Evolutionary conservation across 129 eudicot genomes (phyloP).

Genomic region (Artemisia annua): DNA sequence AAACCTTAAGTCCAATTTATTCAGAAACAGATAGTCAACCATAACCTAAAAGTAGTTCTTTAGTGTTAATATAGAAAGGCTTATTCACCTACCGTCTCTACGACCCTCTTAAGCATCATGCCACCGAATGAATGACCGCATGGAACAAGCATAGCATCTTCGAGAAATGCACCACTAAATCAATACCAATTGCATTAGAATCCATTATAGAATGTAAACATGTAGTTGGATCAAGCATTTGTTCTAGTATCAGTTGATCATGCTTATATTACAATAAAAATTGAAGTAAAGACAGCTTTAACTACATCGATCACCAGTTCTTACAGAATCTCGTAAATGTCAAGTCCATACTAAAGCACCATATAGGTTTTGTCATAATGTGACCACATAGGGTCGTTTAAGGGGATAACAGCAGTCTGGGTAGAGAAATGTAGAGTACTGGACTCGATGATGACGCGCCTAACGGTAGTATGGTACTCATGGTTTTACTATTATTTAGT

Average conservation of each 20-base stretch:
- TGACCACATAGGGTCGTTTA: too few species aligned
- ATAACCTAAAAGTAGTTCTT: background rate
- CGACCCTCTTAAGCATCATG: constrained; percentile 76
- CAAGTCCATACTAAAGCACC: too few species aligned
- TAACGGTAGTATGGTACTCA: too few species aligned
- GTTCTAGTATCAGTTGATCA: background rate
- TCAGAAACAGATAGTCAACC: background rate
- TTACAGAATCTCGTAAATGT: background rate
- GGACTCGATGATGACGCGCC: too few species aligned
- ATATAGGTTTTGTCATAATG: too few species aligned
- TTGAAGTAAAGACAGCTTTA: constrained; percentile 1
- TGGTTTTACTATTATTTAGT: too few species aligned
- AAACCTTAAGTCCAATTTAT: background rate
- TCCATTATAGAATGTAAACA: constrained; percentile 11
- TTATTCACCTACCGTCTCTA: constrained; percentile 62
- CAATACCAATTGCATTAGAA: constrained; percentile 21
- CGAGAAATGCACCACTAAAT: constrained; percentile 79
- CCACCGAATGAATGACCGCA: constrained; percentile 99
- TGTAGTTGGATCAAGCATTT: background rate
- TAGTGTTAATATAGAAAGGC: background rate
- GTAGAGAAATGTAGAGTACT: too few species aligned
- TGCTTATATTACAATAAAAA: constrained; percentile 3
- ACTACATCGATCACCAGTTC: background rate
- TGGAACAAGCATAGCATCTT: constrained; percentile 93
- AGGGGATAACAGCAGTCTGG: too few species aligned